Evolutionary conservation across 371 early-diverging fungal genomes (phyloP).

Genomic region (Mucor saturninus): DNA sequence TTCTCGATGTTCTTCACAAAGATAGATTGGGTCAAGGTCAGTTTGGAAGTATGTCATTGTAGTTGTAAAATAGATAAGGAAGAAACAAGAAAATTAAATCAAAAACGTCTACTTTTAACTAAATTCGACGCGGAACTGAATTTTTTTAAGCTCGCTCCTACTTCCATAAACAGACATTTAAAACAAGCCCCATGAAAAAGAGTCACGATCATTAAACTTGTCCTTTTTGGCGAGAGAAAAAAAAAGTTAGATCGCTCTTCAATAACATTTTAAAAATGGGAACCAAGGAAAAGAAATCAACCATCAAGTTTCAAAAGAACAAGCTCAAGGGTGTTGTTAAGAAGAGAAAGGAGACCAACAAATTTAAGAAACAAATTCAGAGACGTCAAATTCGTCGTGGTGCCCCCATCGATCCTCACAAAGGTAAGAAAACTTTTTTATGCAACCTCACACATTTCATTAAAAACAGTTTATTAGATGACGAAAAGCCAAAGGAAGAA

Average conservation of each 20-base stretch:
- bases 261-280: conserved; percentile 5
- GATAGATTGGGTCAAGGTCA: conserved; percentile 26
- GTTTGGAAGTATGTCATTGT: conserved; percentile 31
- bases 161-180: not conserved
- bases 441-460: not conserved
- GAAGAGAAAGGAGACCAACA: conserved; percentile 71
- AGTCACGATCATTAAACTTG: not conserved
- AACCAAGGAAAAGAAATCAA: conserved; percentile 78
- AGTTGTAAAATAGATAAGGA: not conserved
- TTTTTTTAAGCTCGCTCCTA: not conserved
- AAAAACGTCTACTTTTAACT: not conserved
- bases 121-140: not conserved
- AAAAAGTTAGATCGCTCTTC: not conserved
- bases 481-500: conserved; percentile 16
- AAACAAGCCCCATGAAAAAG: conserved; percentile 1
- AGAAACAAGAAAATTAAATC: not conserved
- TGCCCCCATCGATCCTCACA: conserved; percentile 12
- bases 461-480: not conserved
- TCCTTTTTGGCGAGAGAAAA: conserved; percentile 1
- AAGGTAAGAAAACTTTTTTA: conserved; percentile 19
- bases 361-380: conserved; percentile 66
- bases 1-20: conserved; percentile 25
- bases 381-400: conserved; percentile 47
- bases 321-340: conserved; percentile 75
- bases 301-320: conserved; percentile 87